These are phyloP conservation scores for Nannizzia gypsea DNA, from an alignment of 2,329 filamentous ascomycete species.

Conservation along the genomic window DNA sequence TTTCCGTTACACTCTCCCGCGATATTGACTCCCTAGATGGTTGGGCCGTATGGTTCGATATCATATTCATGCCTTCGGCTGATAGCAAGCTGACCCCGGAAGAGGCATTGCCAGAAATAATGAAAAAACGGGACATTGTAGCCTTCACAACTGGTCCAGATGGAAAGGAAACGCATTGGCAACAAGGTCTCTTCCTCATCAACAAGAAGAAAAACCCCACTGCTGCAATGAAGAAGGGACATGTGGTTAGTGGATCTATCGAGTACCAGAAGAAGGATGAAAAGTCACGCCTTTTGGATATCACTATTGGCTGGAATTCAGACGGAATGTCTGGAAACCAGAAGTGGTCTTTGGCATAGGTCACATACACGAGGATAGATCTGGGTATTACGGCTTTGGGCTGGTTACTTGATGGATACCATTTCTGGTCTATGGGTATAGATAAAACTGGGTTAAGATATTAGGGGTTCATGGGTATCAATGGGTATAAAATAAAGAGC, in stretches of 20 bases:
- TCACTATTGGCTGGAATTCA: slow-evolving; percentile 52
- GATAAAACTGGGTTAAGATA: neutral
- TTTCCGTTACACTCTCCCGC: slow-evolving; percentile 48
- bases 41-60: slow-evolving; percentile 88
- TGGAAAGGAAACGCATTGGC: slow-evolving; percentile 76
- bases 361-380: neutral
- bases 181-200: slow-evolving; percentile 64
- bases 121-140: slow-evolving; percentile 52
- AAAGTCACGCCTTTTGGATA: slow-evolving; percentile 56
- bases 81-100: slow-evolving; percentile 38
- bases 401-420: neutral
- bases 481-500: neutral
- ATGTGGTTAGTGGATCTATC: slow-evolving; percentile 54
- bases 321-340: slow-evolving; percentile 29
- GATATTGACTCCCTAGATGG: slow-evolving; percentile 66
- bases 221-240: slow-evolving; percentile 40
- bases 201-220: slow-evolving; percentile 44
- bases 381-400: neutral
- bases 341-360: slow-evolving; percentile 31
- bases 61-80: slow-evolving; percentile 63
- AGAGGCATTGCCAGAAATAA: slow-evolving; percentile 48
- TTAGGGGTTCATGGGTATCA: neutral
- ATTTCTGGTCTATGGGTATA: neutral
- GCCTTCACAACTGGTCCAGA: slow-evolving; percentile 80
- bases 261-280: slow-evolving; percentile 58